Evolutionary conservation across 352 stramenopile species (phyloP), one percentile per base, ranked within the genome.

Genomic region (Blastocystis sp.): DNA sequence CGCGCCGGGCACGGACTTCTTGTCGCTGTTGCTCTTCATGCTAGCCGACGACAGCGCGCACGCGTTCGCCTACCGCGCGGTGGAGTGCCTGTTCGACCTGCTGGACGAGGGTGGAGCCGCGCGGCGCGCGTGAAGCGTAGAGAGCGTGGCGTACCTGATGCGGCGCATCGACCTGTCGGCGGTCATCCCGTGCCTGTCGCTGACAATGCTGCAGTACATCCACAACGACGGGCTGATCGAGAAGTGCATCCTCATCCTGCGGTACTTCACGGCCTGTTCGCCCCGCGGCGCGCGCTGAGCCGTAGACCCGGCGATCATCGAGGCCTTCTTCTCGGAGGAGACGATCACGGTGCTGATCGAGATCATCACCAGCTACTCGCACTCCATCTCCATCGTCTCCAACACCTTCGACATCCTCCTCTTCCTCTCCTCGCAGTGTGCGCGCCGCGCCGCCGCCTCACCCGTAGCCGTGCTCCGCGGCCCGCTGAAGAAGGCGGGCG

Each of bases 311-410:
- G 19, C 48, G 41, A 28, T 40, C 38, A 59, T 76, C 14, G 28
- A 52, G n/a, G 48, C 5, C 66, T 76, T 76, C 38, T 76, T 76
- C 66, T 76, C 41, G 10, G 66, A 76, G 10, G 66, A 76, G 21
- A 76, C 66, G 21, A 11, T 76, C 10, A 41, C 38, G 41, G 66
- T 38, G 19, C 38, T 76, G 19, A 56, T 76, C 38, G 66, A 76
- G 52, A 76, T 45, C n/a, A 38, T 56, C 21, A 52, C 66, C 5
- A 76, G 11, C 38, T 76, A 76, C 38, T 76, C 40, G 28, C 3
- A 40, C 10, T 21, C 41, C 19, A 48, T 76, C 5, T 34, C 41
- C 48, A 28, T 56, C 21, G 34, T 76, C n/a, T 52, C 38, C 4
- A 38, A 17, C 48, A 56, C n/a, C 52, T 45, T 76, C 9, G 4